Conservation (phyloP, 2,329 filamentous ascomycete genomes). For the Claviceps humidiphila region DNA sequence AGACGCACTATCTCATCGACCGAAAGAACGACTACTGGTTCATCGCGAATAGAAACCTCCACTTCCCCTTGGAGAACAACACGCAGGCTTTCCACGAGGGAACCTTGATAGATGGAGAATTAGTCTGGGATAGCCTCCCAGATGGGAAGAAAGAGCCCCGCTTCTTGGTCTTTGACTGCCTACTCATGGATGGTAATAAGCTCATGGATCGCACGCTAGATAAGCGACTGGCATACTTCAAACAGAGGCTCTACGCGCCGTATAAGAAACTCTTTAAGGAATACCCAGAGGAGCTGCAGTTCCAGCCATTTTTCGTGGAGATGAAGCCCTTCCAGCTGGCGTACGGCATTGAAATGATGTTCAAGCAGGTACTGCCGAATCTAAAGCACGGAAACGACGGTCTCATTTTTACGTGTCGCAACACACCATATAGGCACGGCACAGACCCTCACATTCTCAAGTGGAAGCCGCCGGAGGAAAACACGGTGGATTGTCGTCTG, state of each 20-base stretch:
- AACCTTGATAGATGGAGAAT: slow-evolving; percentile 83
- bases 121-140: slow-evolving; percentile 69
- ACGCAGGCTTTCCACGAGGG: slow-evolving; percentile 57
- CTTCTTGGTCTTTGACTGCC: slow-evolving; percentile 87
- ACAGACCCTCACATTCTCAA: slow-evolving; percentile 92
- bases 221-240: slow-evolving; percentile 80
- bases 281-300: slow-evolving; percentile 55
- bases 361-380: slow-evolving; percentile 68
- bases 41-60: slow-evolving; percentile 54
- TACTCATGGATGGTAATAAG: slow-evolving; percentile 64
- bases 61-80: slow-evolving; percentile 63
- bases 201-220: slow-evolving; percentile 71
- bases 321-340: slow-evolving; percentile 83
- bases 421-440: slow-evolving; percentile 73
- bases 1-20: slow-evolving; percentile 87
- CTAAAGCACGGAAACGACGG: slow-evolving; percentile 92
- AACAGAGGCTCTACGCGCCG: slow-evolving; percentile 60
- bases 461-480: slow-evolving; percentile 93
- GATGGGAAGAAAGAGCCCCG: slow-evolving; percentile 58
- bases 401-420: slow-evolving; percentile 91
- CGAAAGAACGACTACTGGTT: slow-evolving; percentile 96
- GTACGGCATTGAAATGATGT: slow-evolving; percentile 88
- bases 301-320: slow-evolving; percentile 67
- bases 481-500: slow-evolving; percentile 85
- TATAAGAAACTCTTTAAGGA: slow-evolving; percentile 50